Evolutionary conservation across 306 rosid genomes (phyloP), one percentile per base, ranked within the genome.

Genomic region (Dicorynia guianensis): DNA sequence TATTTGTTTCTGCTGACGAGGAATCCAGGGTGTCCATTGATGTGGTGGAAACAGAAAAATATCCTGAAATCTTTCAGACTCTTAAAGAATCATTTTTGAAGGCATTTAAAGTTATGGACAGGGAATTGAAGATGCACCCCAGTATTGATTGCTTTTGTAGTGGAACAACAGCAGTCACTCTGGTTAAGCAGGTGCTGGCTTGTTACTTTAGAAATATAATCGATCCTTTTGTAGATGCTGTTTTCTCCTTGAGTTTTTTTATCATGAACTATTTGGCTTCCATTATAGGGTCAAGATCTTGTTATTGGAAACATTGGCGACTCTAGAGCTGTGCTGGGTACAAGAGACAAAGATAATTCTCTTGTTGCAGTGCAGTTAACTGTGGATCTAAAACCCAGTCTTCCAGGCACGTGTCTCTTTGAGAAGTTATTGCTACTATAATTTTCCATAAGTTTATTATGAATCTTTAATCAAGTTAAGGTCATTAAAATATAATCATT

Each of bases 321-420:
- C 79, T 96, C 99, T 67, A 88, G 99, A 81, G 99, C 99, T 57
- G 94, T 96, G 52, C 76, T 96, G 63, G 96, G 90, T 78, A 89
- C 93, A 19, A 90, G 99, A 88, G 97, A 84, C 49, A 88, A 67
- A 55, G 85, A 88, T 67, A 66, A 79, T 82, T 84, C 85, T 74
- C 93, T 96, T 76, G 77, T 63, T 67, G 89, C 99, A 8, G 74
- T 96, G 44, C 99, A 96, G 82, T 85, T 96, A 90, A 96, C 99
- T 38, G 99, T 96, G 79, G 99, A 96, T 89, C 92, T 96, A 68
- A 96, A 96, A 86, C 99, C 99, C 64, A 96, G 80, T 87, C 98
- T 96, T 81, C 99, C 99, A 71, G 99, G 99, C 93, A 58, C 81
- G 43, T 81, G 33, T 67, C 79, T 76, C 35, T 55, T 67, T 59